A percentile compares a stretch with the other conserved stretches of the same genome.
Evolutionary conservation across 1,284 basidiomycete species (phyloP).

Genomic region (Apiotrichum sp.): DNA sequence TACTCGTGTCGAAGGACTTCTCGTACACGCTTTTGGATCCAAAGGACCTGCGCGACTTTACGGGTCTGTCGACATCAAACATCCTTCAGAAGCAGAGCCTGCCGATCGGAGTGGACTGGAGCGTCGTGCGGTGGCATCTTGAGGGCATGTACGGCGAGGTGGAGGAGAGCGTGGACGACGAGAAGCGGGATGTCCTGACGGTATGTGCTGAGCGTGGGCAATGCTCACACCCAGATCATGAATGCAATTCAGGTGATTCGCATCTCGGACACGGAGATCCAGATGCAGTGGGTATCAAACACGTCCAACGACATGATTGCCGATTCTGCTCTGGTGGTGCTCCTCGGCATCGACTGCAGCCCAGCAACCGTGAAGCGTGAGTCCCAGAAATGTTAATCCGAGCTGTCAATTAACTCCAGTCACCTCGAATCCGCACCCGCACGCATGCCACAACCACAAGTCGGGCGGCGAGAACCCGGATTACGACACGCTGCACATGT

Average conservation of each 20-base stretch:
- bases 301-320: conserved; percentile 98
- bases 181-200: conserved; percentile 69
- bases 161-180: conserved; percentile 74
- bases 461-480: conserved; percentile 17
- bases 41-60: conserved; percentile 86
- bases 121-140: conserved; percentile 87
- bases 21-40: conserved; percentile 96
- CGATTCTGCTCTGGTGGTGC: conserved; percentile 83
- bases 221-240: conserved; percentile 64
- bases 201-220: conserved; percentile 47
- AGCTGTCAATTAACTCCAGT: conserved; percentile 49
- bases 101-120: conserved; percentile 80
- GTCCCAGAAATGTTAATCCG: conserved; percentile 31
- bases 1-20: conserved; percentile 92
- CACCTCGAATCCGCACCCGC: conserved; percentile 55
- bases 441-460: conserved; percentile 52
- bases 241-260: conserved; percentile 82
- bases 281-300: conserved; percentile 89
- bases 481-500: conserved; percentile 75
- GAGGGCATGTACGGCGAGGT: conserved; percentile 96
- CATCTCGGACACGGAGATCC: conserved; percentile 68
- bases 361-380: conserved; percentile 90
- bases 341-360: conserved; percentile 88
- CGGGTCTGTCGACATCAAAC: conserved; percentile 87
- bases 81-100: conserved; percentile 84